Evolutionary conservation across 2,329 filamentous ascomycete genomes (phyloP).

Genomic region (Talaromyces sp.): DNA sequence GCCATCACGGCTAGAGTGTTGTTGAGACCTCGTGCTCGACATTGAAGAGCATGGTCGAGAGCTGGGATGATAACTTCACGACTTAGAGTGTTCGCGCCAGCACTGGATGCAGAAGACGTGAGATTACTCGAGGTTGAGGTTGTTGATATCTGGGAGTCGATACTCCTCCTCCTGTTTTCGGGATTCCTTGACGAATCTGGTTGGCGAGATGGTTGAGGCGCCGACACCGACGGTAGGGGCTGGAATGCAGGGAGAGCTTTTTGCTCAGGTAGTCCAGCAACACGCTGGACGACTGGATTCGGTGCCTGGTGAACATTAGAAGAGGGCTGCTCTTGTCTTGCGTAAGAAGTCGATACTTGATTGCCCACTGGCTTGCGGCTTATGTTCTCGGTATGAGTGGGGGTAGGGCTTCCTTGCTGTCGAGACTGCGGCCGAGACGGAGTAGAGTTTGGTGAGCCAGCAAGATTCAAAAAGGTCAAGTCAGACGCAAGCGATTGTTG

Average conservation of each 20-base stretch:
- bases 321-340: conserved; percentile 26
- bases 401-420: conserved; percentile 17
- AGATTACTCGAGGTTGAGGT: conserved; percentile 44
- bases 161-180: conserved; percentile 6
- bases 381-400: conserved; percentile 18
- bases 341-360: conserved; percentile 26
- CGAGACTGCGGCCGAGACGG: conserved; percentile 14
- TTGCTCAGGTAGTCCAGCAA: conserved; percentile 22
- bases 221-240: conserved; percentile 20
- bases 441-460: conserved; percentile 24
- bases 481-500: conserved; percentile 43
- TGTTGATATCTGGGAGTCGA: conserved; percentile 40
- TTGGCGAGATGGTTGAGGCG: conserved; percentile 15
- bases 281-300: conserved; percentile 18
- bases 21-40: conserved; percentile 62
- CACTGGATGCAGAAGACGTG: conserved; percentile 55
- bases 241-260: conserved; percentile 29
- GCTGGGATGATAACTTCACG: conserved; percentile 79
- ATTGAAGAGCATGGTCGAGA: conserved; percentile 82
- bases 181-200: neutral
- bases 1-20: conserved; percentile 29
- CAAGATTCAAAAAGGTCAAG: conserved; percentile 39
- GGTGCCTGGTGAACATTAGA: conserved; percentile 15
- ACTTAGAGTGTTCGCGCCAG: conserved; percentile 12
- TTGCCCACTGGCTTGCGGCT: conserved; percentile 29